Conservation (phyloP, 257 asterid genomes). For the Nicotiana benthamiana region DNA sequence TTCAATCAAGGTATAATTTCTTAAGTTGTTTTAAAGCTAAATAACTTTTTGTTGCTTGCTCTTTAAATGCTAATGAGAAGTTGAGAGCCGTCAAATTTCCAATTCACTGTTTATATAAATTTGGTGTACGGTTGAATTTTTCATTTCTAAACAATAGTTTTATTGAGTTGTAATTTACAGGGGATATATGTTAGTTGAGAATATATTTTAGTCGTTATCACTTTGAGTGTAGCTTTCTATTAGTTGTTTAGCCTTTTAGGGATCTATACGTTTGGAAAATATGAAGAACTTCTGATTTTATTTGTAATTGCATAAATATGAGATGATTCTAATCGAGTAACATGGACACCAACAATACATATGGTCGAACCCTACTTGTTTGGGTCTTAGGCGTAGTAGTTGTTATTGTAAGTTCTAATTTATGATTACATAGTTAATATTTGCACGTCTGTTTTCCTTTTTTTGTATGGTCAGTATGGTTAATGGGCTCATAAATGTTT, state of each 20-base stretch:
- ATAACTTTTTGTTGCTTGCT: not conserved
- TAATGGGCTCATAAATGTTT: not conserved
- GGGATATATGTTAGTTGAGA: too few species aligned
- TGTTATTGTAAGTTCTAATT: too few species aligned
- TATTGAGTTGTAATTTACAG: not conserved
- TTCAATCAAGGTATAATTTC: constrained; percentile 6
- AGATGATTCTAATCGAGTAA: too few species aligned
- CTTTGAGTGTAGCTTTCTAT: too few species aligned
- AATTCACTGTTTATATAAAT: not conserved
- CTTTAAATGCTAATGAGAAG: not conserved
- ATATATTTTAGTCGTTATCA: too few species aligned
- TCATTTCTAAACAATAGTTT: not conserved
- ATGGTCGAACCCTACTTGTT: too few species aligned
- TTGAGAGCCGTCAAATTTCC: not conserved
- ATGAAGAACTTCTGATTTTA: too few species aligned
- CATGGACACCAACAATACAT: too few species aligned
- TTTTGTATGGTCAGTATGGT: not conserved
- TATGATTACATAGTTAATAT: not conserved
- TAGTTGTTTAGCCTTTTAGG: too few species aligned
- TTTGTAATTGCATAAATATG: too few species aligned
- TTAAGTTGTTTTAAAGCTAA: not conserved
- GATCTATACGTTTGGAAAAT: too few species aligned
- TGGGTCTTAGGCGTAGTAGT: too few species aligned
- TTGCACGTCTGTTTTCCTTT: not conserved
- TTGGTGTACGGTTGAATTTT: not conserved